A percentile compares a stretch with the other conserved stretches of the same genome.
Evolutionary conservation across 2,329 filamentous ascomycete genomes (phyloP).

Genomic region (Epichloe uncinata): DNA sequence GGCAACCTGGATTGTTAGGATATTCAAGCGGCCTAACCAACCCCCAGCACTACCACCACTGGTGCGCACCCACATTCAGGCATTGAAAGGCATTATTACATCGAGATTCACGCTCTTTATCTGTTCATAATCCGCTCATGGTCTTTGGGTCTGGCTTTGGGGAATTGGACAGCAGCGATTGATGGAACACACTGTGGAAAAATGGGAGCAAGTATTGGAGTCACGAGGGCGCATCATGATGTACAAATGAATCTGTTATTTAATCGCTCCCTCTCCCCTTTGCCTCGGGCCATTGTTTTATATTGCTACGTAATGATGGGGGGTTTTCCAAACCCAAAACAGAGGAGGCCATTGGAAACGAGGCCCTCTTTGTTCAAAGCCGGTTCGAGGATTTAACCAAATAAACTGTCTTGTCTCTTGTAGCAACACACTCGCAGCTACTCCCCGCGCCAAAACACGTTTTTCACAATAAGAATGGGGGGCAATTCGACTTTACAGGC

Average conservation of each 20-base stretch:
- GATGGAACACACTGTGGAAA: conserved; percentile 10
- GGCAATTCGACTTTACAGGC: too few relatives aligned
- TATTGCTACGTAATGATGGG: background rate
- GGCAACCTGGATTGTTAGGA: background rate
- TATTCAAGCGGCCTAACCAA: background rate
- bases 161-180: conserved; percentile 9
- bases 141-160: conserved; percentile 3
- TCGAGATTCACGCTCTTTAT: background rate
- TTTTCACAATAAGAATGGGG: too few relatives aligned
- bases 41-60: background rate
- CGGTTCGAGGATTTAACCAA: conserved; percentile 14
- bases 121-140: background rate
- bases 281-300: background rate
- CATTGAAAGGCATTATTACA: background rate
- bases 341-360: conserved; percentile 2
- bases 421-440: background rate
- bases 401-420: background rate
- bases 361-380: conserved; percentile 8
- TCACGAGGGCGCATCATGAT: conserved; percentile 14
- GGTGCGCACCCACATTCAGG: background rate
- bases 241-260: conserved; percentile 10
- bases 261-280: conserved; percentile 9
- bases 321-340: background rate
- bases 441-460: too few relatives aligned
- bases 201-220: conserved; percentile 11